Percentiles rank a stretch among this genome's conserved stretches.
phyloP scores from a whole-genome alignment of 495 filamentous ascomycete species.

The Schizothecium vesticola region DNA sequence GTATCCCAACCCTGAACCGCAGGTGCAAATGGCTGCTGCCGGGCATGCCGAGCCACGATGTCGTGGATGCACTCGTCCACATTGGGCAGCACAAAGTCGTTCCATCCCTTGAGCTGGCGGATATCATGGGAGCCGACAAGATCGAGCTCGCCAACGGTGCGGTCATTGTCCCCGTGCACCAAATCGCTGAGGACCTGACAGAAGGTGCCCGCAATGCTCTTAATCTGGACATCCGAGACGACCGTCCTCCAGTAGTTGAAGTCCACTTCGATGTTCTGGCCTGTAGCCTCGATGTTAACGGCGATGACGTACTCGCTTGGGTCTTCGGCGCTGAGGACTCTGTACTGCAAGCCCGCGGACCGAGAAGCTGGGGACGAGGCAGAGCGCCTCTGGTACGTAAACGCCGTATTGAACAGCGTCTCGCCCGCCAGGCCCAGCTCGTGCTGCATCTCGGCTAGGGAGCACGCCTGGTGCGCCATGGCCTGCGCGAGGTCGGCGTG shows the following conservation, averaged over 20 bases:
- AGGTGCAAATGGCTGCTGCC: constrained; percentile 30
- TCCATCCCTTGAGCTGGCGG: constrained; percentile 16
- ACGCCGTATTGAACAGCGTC: constrained; percentile 32
- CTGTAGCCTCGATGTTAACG: constrained; percentile 51
- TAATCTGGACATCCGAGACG: constrained; percentile 37
- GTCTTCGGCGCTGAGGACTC: constrained; percentile 38
- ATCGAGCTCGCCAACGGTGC: constrained; percentile 21
- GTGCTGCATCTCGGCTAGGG: constrained; percentile 41
- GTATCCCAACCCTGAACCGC: constrained; percentile 53
- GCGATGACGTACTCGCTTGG: constrained; percentile 52
- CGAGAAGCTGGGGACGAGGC: not conserved
- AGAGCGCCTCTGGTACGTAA: constrained; percentile 26
- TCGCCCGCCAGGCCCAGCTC: constrained; percentile 17
- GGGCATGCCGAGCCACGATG: constrained; percentile 40
- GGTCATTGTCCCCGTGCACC: constrained; percentile 14
- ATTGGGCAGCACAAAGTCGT: constrained; percentile 16
- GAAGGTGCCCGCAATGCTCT: constrained; percentile 46
- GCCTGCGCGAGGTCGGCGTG: constrained; percentile 32
- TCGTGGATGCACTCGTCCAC: constrained; percentile 42
- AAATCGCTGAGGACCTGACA: constrained; percentile 42
- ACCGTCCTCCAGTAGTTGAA: constrained; percentile 53
- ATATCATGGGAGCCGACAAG: constrained; percentile 10
- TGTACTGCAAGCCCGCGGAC: constrained; percentile 14
- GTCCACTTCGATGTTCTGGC: constrained; percentile 40
- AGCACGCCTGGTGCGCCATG: constrained; percentile 35